Conservation (phyloP, 2,329 filamentous ascomycete species). For the Penicillium aurantiogriseum region DNA sequence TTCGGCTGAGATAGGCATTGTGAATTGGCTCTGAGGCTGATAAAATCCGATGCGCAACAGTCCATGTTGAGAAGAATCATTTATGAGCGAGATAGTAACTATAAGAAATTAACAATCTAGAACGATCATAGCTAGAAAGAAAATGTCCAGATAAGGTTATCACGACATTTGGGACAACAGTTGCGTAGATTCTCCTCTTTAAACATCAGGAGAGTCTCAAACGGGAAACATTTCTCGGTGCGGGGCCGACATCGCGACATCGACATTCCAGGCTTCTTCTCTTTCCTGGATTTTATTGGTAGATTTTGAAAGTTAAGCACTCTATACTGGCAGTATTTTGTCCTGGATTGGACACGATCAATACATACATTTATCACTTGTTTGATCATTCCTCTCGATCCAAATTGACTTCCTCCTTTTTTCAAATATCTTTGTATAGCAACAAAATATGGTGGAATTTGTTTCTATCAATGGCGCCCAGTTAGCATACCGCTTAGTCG, state of each 20-base stretch:
- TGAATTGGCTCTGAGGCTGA: too few species aligned
- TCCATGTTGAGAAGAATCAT: background rate
- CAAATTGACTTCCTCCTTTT: background rate
- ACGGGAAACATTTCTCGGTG: background rate
- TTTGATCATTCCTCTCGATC: background rate
- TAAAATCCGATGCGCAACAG: background rate
- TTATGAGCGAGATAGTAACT: background rate
- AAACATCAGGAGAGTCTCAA: background rate
- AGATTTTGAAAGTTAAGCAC: background rate
- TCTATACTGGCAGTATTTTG: background rate
- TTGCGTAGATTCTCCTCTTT: background rate
- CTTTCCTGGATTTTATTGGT: background rate
- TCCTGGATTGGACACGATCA: background rate
- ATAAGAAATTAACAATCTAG: background rate
- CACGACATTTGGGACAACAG: background rate
- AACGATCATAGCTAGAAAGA: background rate
- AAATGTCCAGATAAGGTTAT: background rate
- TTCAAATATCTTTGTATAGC: background rate
- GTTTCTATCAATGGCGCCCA: background rate
- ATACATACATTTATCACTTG: background rate
- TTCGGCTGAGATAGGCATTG: background rate
- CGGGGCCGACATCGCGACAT: background rate
- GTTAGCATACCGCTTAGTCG: background rate
- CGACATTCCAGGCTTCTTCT: background rate
- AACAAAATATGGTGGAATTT: background rate